A percentile compares a stretch with the other conserved stretches of the same genome.
These are phyloP conservation scores for Lentinula novae-zelandiae DNA, from an alignment of 1,284 basidiomycete genomes.

Conservation along the genomic window DNA sequence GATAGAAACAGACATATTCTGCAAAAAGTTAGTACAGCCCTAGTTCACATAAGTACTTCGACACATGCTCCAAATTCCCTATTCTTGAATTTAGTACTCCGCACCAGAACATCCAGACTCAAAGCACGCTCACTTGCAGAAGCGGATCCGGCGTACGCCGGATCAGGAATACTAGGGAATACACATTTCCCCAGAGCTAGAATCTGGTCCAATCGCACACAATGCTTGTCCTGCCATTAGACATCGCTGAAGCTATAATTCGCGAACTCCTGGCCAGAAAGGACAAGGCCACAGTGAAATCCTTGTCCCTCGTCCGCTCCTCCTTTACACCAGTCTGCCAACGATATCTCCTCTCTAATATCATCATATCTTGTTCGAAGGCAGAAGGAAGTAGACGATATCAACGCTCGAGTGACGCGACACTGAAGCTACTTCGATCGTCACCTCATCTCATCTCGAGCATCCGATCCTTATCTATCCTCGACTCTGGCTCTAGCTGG, in stretches of 20 bases:
- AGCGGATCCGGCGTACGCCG: neutral
- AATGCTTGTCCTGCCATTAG: neutral
- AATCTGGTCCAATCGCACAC: neutral
- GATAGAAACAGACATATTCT: neutral
- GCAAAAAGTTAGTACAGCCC: neutral
- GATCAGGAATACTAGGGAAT: neutral
- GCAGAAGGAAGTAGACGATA: neutral
- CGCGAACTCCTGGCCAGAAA: neutral
- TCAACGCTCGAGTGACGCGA: neutral
- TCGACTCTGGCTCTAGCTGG: neutral
- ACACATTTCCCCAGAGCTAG: neutral
- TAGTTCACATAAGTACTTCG: neutral
- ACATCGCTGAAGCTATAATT: conserved; percentile 1
- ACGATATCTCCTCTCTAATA: neutral
- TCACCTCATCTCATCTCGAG: conserved; percentile 5
- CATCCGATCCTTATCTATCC: conserved; percentile 4
- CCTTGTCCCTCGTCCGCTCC: conserved; percentile 4
- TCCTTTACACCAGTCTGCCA: neutral
- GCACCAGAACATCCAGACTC: too few species aligned
- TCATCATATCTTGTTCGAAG: neutral
- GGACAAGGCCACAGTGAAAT: conserved; percentile 4
- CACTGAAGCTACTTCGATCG: conserved; percentile 1
- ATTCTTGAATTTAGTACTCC: too few species aligned
- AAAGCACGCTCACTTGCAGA: too few species aligned
- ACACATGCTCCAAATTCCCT: neutral